phyloP scores from a whole-genome alignment of 169 alveolate species.

The Cryptosporidium viatorum region DNA sequence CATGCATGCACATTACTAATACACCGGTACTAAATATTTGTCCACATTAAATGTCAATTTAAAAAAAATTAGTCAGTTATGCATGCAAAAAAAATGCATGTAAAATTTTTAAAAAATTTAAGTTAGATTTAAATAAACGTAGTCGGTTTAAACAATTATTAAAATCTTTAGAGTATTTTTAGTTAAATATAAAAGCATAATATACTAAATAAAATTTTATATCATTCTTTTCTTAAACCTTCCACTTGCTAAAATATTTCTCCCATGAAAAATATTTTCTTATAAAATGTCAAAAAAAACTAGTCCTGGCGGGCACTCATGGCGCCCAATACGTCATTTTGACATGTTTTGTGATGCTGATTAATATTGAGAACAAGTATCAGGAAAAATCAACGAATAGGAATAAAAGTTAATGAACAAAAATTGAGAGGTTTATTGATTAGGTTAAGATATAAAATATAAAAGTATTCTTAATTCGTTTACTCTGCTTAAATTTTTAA shows the following conservation, averaged over 20 bases:
- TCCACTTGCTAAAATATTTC: not conserved
- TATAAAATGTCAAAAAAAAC: not conserved
- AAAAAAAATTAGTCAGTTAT: not conserved
- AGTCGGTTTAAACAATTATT: not conserved
- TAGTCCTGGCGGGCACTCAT: not conserved
- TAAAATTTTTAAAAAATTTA: not conserved
- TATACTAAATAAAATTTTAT: not conserved
- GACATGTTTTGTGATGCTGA: conserved; percentile 47
- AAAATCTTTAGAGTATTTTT: not conserved
- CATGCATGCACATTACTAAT: conserved; percentile 29
- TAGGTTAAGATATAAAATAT: no score
- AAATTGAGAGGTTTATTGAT: not conserved
- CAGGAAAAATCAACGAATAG: not conserved
- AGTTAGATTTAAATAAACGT: not conserved
- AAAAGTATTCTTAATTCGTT: no score
- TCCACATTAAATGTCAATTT: not conserved
- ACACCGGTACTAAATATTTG: conserved; percentile 18
- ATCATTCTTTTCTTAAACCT: not conserved
- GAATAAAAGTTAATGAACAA: not conserved
- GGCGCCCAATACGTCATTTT: conserved; percentile 39
- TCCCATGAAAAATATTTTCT: not conserved
- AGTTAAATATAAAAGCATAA: not conserved
- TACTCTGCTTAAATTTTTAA: no score
- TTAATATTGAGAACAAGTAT: not conserved
- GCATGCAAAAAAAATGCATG: conserved; percentile 5